phyloP scores from a whole-genome alignment of 306 rosid genomes.

The Comarum palustre region DNA sequence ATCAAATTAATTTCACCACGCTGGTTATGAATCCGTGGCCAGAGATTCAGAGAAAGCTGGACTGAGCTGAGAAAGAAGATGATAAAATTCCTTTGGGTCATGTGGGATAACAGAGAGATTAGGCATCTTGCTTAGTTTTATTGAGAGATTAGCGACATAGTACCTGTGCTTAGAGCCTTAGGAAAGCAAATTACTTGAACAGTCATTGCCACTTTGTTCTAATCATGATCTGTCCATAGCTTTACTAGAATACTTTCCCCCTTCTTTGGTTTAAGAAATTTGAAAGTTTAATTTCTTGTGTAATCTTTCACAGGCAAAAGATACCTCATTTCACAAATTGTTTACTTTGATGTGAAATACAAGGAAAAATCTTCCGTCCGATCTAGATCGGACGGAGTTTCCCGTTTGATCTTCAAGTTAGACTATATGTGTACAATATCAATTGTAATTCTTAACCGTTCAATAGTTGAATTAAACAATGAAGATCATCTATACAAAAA shows the following conservation, averaged over 20 bases:
- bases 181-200: neutral
- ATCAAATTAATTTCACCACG: neutral
- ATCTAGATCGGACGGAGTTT: too few species aligned
- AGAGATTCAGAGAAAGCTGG: neutral
- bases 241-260: neutral
- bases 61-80: neutral
- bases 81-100: neutral
- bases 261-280: neutral
- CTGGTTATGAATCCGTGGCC: slow-evolving; percentile 4
- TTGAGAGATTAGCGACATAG: neutral
- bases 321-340: neutral
- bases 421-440: too few species aligned
- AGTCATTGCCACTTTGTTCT: neutral
- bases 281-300: neutral
- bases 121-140: neutral
- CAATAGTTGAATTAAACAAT: too few species aligned
- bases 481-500: too few species aligned
- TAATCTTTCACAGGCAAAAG: neutral
- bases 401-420: too few species aligned
- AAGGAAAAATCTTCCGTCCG: too few species aligned
- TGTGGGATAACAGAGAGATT: neutral
- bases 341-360: neutral
- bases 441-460: too few species aligned
- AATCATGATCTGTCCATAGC: neutral
- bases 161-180: neutral